Evolutionary conservation across 805 yeast genomes (phyloP).

Genomic region (Ogataea pilisensis): DNA sequence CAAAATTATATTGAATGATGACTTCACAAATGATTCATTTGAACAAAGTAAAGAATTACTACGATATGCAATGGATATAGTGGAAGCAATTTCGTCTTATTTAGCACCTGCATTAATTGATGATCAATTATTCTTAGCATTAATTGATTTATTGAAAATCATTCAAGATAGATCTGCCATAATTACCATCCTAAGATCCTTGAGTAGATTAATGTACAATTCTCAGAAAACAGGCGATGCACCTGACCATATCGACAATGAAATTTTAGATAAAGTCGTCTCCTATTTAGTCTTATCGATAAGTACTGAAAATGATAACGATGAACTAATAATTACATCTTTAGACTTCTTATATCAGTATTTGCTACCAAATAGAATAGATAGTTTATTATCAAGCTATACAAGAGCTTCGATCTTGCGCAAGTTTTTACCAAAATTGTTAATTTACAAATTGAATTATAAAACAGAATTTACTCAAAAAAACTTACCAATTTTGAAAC

Average conservation of each 20-base stretch:
- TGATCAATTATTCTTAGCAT: conserved; percentile 59
- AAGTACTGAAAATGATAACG: conserved; percentile 39
- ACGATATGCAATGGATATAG: conserved; percentile 67
- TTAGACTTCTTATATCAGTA: conserved; percentile 83
- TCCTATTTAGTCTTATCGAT: conserved; percentile 50
- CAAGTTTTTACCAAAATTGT: conserved; percentile 58
- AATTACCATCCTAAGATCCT: conserved; percentile 66
- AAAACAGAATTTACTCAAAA: conserved; percentile 32
- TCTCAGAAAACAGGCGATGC: conserved; percentile 39
- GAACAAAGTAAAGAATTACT: conserved; percentile 52
- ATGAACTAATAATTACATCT: conserved; percentile 69
- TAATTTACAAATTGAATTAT: conserved; percentile 43
- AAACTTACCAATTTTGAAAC: conserved; percentile 34
- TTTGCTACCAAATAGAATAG: conserved; percentile 57
- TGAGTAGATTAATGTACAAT: conserved; percentile 74
- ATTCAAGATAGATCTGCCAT: conserved; percentile 67
- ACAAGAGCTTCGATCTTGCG: conserved; percentile 49
- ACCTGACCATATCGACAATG: conserved; percentile 43
- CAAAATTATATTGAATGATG: conserved; percentile 22
- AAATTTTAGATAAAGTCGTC: conserved; percentile 49
- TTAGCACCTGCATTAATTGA: conserved; percentile 69
- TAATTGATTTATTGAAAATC: conserved; percentile 46
- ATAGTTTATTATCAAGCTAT: conserved; percentile 44
- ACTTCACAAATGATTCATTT: conserved; percentile 24
- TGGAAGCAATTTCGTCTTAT: conserved; percentile 82